Conservation (phyloP, 179 eudicot species). For the Heliamphora pulchella region DNA sequence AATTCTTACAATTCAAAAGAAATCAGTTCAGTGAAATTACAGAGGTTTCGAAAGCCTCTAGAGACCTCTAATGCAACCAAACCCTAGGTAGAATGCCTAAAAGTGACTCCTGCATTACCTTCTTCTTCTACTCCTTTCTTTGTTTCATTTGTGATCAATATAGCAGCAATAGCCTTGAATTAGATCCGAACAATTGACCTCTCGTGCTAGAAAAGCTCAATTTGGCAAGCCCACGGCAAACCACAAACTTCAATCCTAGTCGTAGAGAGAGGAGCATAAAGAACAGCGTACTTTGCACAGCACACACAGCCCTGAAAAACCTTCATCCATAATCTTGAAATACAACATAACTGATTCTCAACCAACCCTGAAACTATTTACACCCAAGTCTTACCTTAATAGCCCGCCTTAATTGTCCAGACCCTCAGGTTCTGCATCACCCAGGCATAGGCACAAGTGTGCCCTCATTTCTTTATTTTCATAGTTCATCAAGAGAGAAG, state of each 20-base stretch:
- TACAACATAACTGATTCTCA: neutral
- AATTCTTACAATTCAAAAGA: too few relatives aligned
- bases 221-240: neutral
- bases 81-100: too few relatives aligned
- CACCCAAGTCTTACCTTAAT: neutral
- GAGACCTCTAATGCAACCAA: too few relatives aligned
- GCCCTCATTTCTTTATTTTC: neutral
- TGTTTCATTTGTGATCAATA: too few relatives aligned
- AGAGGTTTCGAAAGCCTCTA: too few relatives aligned
- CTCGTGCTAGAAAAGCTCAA: neutral
- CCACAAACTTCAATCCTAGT: neutral
- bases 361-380: neutral
- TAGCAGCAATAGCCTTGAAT: neutral
- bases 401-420: neutral
- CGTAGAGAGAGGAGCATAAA: neutral
- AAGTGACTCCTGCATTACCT: too few relatives aligned
- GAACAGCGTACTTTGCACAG: neutral
- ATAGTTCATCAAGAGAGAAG: neutral
- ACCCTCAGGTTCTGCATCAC: neutral
- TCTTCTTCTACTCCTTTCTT: too few relatives aligned
- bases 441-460: neutral
- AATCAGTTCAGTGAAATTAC: too few relatives aligned
- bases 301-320: neutral
- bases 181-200: neutral
- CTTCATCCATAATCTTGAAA: neutral